These are phyloP conservation scores for Yueomyces sp. DNA, from an alignment of 805 yeast genomes.

Conservation along the genomic window DNA sequence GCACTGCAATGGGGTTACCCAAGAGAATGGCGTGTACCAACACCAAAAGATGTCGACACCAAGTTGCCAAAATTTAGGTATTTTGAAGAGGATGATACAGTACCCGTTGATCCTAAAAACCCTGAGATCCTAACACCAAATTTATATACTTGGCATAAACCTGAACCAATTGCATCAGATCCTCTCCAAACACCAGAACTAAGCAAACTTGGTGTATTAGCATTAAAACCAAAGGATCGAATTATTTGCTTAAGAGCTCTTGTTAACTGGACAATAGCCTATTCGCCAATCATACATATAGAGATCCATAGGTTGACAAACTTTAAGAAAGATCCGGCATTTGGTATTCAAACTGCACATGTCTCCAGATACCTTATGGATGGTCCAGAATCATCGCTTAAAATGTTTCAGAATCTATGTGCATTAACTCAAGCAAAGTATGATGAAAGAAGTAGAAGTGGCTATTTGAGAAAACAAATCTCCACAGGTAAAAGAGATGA, in stretches of 20 bases:
- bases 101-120: slow-evolving; percentile 5
- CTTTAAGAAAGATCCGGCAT: slow-evolving; percentile 16
- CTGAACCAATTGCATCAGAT: slow-evolving; percentile 11
- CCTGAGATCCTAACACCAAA: slow-evolving; percentile 12
- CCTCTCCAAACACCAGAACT: slow-evolving; percentile 11
- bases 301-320: slow-evolving; percentile 17
- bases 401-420: slow-evolving; percentile 15
- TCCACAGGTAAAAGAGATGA: slow-evolving; percentile 14
- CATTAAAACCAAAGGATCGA: slow-evolving; percentile 16
- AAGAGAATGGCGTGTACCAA: slow-evolving; percentile 10
- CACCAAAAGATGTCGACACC: slow-evolving; percentile 1
- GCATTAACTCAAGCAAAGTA: slow-evolving; percentile 12
- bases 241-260: slow-evolving; percentile 13
- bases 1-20: slow-evolving; percentile 18
- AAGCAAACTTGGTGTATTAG: slow-evolving; percentile 13
- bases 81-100: slow-evolving; percentile 7
- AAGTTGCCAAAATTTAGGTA: slow-evolving; percentile 5
- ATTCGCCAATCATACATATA: slow-evolving; percentile 16
- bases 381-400: slow-evolving; percentile 12
- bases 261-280: slow-evolving; percentile 14
- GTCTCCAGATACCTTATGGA: slow-evolving; percentile 15
- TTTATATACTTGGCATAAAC: slow-evolving; percentile 8
- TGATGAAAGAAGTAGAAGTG: slow-evolving; percentile 14
- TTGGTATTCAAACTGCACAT: slow-evolving; percentile 15
- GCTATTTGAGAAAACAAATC: slow-evolving; percentile 12